Conservation (phyloP, 2,329 filamentous ascomycete genomes). For the Podosphaera aphanis region DNA sequence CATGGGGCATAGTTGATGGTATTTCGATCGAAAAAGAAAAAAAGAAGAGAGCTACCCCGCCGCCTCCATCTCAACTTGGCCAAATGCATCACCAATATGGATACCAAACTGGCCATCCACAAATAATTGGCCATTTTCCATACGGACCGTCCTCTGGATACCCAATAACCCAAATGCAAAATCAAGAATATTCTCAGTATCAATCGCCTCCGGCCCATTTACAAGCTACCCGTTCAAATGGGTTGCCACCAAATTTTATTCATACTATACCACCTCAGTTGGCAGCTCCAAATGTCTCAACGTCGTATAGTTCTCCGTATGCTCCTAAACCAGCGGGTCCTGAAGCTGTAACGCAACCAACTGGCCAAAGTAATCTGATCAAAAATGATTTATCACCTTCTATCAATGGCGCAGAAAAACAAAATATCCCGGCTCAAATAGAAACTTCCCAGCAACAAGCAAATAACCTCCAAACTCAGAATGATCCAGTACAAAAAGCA, state of each 20-base stretch:
- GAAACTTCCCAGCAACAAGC: neutral
- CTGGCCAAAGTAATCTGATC: neutral
- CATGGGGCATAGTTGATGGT: slow-evolving; percentile 29
- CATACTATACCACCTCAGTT: slow-evolving; percentile 10
- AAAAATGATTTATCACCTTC: neutral
- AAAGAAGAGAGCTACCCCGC: slow-evolving; percentile 19
- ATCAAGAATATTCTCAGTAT: slow-evolving; percentile 3
- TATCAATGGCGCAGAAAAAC: neutral
- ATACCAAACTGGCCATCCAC: slow-evolving; percentile 5
- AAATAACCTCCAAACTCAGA: neutral
- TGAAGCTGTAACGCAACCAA: slow-evolving; percentile 3
- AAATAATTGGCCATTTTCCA: slow-evolving; percentile 6
- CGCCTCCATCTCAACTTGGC: slow-evolving; percentile 17
- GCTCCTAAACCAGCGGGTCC: slow-evolving; percentile 11
- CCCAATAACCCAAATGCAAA: neutral
- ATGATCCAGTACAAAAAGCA: neutral
- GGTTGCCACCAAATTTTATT: slow-evolving; percentile 3
- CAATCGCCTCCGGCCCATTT: slow-evolving; percentile 4
- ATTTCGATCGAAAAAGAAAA: slow-evolving; percentile 32
- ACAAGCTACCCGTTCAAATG: slow-evolving; percentile 3
- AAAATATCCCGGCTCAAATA: neutral
- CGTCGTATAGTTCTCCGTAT: slow-evolving; percentile 17
- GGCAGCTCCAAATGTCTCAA: slow-evolving; percentile 4
- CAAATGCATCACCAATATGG: slow-evolving; percentile 12
- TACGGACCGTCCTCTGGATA: slow-evolving; percentile 3